Evolutionary conservation across 148 eudicot genomes (phyloP).

Genomic region (Pharnaceum exiguum): DNA sequence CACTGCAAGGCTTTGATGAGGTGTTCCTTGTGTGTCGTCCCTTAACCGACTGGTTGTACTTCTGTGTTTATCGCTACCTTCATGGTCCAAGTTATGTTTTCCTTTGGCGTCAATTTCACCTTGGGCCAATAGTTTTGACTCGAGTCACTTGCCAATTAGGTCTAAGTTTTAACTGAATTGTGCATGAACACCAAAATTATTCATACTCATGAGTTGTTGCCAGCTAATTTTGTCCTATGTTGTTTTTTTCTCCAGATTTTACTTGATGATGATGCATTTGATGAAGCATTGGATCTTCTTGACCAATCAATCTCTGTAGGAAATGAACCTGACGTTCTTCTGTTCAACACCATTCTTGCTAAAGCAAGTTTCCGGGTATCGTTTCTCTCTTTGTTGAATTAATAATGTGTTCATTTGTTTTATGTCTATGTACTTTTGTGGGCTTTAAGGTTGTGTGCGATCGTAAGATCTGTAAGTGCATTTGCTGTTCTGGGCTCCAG

Average conservation of each 20-base stretch:
- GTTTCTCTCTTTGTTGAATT: slow-evolving; percentile 1
- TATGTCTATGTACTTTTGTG: not conserved
- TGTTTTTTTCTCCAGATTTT: slow-evolving; percentile 41
- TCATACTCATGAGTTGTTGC: not conserved
- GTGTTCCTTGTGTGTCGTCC: too few species aligned
- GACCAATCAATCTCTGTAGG: slow-evolving; percentile 48
- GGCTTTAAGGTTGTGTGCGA: too few species aligned
- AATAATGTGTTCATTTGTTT: not conserved
- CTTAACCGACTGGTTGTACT: too few species aligned
- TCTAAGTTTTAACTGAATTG: not conserved
- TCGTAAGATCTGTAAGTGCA: too few species aligned
- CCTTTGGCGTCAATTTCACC: not conserved
- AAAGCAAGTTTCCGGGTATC: slow-evolving; percentile 56
- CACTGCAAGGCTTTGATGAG: too few species aligned
- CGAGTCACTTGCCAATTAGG: not conserved
- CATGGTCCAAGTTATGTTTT: too few species aligned
- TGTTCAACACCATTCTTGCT: slow-evolving; percentile 60
- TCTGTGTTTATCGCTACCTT: too few species aligned
- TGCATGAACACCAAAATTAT: not conserved
- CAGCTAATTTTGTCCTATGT: not conserved
- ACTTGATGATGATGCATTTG: slow-evolving; percentile 47
- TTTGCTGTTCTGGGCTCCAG: too few species aligned
- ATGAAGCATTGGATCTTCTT: slow-evolving; percentile 59
- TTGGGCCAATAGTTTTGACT: not conserved
- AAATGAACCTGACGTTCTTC: slow-evolving; percentile 51